These are phyloP conservation scores for Globisporangium cederbergense DNA, from an alignment of 352 stramenopile genomes.

Conservation along the genomic window DNA sequence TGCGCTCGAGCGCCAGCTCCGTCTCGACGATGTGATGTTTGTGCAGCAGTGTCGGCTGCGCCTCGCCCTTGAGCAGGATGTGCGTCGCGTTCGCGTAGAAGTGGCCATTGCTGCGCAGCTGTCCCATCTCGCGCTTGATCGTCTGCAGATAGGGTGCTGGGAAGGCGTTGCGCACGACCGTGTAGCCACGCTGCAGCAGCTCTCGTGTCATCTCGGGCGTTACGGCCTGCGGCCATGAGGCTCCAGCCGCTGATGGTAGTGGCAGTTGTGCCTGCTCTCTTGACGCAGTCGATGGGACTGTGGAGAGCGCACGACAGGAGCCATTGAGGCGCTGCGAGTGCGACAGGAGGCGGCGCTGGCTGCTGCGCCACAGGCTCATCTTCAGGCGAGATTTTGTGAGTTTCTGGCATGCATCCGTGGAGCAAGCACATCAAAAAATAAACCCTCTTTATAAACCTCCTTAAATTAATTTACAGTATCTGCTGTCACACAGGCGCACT, in stretches of 20 bases:
- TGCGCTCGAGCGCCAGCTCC: constrained; percentile 55
- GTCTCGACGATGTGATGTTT: constrained; percentile 84
- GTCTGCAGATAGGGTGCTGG: constrained; percentile 34
- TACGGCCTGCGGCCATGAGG: constrained; percentile 28
- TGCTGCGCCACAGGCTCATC: neutral
- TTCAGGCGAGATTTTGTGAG: neutral
- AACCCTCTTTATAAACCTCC: neutral
- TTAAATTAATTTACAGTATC: neutral
- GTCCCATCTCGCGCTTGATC: constrained; percentile 54
- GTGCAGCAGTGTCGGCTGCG: constrained; percentile 45
- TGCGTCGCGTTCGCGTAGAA: constrained; percentile 82
- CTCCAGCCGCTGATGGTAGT: neutral
- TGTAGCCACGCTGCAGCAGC: constrained; percentile 53
- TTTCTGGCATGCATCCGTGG: neutral
- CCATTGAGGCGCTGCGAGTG: neutral
- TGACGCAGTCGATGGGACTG: neutral
- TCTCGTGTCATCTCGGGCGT: constrained; percentile 22
- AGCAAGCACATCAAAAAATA: neutral
- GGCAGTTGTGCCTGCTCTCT: neutral
- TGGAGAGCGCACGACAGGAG: neutral
- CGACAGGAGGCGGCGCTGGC: constrained; percentile 10
- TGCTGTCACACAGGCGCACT: too few species aligned
- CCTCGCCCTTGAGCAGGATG: constrained; percentile 41
- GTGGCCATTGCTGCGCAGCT: constrained; percentile 32
- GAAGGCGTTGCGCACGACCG: constrained; percentile 49